Percentiles rank a stretch among this genome's conserved stretches.
These are phyloP conservation scores for Kwoniella heveanensis DNA, from an alignment of 768 basidiomycete species.

Conservation along the genomic window DNA sequence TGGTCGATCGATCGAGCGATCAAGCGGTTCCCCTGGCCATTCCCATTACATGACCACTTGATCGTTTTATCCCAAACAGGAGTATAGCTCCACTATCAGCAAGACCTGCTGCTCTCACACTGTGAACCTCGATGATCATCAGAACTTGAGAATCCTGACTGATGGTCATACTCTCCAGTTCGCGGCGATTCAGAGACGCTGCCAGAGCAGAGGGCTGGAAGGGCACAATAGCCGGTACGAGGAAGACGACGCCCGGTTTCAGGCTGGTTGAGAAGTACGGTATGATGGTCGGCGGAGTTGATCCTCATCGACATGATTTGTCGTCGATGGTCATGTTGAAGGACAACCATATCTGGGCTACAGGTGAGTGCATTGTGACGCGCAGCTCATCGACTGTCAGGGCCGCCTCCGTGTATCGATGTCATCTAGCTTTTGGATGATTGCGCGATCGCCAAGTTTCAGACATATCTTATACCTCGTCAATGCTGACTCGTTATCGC, in stretches of 20 bases:
- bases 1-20: no score
- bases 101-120: no score
- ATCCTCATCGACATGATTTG: conserved; percentile 92
- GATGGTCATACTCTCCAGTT: no score
- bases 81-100: no score
- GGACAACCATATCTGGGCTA: conserved; percentile 99
- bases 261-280: conserved; percentile 97
- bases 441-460: no score
- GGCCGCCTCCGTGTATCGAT: no score
- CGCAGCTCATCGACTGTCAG: not conserved
- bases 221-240: conserved; percentile 88
- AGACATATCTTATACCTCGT: no score
- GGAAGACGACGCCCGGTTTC: conserved; percentile 98
- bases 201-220: conserved; percentile 76
- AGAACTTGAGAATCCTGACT: no score
- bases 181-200: conserved; percentile 75
- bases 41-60: not conserved
- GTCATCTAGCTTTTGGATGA: no score
- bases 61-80: not conserved
- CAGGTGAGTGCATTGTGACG: conserved; percentile 61
- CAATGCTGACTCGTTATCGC: no score
- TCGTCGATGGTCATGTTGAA: conserved; percentile 99
- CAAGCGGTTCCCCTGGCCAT: no score
- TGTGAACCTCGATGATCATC: not conserved
- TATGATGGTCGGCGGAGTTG: conserved; percentile 96